Conservation (phyloP, 768 basidiomycete species). For the Suillus plorans region DNA sequence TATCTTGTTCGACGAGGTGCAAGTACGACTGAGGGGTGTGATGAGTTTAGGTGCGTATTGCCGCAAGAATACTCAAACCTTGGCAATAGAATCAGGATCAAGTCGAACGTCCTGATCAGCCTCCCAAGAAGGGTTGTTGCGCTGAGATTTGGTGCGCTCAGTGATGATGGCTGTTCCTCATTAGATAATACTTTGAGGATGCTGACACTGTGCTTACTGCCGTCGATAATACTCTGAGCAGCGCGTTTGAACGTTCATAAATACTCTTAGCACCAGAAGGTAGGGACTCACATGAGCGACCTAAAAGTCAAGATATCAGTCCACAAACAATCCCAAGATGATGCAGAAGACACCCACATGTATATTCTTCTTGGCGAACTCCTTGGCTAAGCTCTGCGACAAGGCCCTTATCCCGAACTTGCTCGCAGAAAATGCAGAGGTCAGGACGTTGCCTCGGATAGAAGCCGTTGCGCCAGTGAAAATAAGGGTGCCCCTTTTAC, state of each 20-base stretch:
- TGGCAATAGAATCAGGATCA: slow-evolving; percentile 67
- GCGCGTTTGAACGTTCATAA: not conserved
- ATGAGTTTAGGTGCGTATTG: slow-evolving; percentile 1
- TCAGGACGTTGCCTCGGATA: slow-evolving; percentile 57
- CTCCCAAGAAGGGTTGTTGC: slow-evolving; percentile 39
- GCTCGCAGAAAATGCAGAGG: slow-evolving; percentile 62
- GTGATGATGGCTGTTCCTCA: slow-evolving; percentile 17
- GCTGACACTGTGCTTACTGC: not conserved
- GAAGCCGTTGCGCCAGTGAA: slow-evolving; percentile 77
- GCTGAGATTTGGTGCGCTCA: slow-evolving; percentile 30
- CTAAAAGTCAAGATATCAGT: slow-evolving; percentile 26
- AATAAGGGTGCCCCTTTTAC: slow-evolving; percentile 62
- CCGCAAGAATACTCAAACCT: slow-evolving; percentile 38
- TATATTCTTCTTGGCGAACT: slow-evolving; percentile 73
- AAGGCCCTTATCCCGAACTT: slow-evolving; percentile 65
- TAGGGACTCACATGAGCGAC: slow-evolving; percentile 60
- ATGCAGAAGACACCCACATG: slow-evolving; percentile 43
- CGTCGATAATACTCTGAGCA: not conserved
- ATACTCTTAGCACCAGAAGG: not conserved
- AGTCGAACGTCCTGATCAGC: slow-evolving; percentile 49
- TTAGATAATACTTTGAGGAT: not conserved
- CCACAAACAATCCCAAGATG: not conserved
- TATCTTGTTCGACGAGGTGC: slow-evolving; percentile 65
- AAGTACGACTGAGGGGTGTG: slow-evolving; percentile 53
- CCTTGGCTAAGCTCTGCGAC: slow-evolving; percentile 71